Conservation (phyloP, 2,329 filamentous ascomycete species). For the Dothidotthia symphoricarpi region DNA sequence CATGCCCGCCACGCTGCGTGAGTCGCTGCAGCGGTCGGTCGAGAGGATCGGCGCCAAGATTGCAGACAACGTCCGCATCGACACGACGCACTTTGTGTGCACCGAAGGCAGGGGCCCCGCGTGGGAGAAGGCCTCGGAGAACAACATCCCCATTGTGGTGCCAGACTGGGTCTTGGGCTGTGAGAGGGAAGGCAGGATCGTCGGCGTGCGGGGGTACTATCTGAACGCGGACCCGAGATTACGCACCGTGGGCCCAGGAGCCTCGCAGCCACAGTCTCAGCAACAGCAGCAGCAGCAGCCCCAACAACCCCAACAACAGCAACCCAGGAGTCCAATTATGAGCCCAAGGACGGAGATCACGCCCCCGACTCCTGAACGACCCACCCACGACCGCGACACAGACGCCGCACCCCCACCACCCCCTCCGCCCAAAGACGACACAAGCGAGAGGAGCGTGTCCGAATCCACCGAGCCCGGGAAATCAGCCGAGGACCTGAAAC, state of each 20-base stretch:
- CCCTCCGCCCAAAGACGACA: constrained; percentile 36
- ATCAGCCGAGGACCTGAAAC: constrained; percentile 35
- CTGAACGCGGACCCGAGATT: constrained; percentile 76
- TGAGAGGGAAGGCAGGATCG: constrained; percentile 85
- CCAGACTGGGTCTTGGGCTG: constrained; percentile 99
- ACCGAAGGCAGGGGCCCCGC: constrained; percentile 84
- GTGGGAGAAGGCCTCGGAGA: constrained; percentile 97
- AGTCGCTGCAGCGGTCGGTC: constrained; percentile 71
- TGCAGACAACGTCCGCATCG: constrained; percentile 85
- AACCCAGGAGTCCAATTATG: constrained; percentile 33
- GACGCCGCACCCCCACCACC: constrained; percentile 32
- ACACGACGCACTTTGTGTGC: constrained; percentile 97
- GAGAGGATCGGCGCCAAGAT: constrained; percentile 90
- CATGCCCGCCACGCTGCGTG: constrained; percentile 69
- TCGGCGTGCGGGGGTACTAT: constrained; percentile 94
- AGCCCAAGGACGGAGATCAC: constrained; percentile 52
- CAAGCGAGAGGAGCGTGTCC: constrained; percentile 21
- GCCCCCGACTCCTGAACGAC: constrained; percentile 50
- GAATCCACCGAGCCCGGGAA: constrained; percentile 33
- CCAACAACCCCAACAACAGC: constrained; percentile 9
- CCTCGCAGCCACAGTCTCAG: constrained; percentile 24
- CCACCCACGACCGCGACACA: constrained; percentile 23
- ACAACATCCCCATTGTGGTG: constrained; percentile 94
- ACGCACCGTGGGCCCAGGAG: constrained; percentile 51
- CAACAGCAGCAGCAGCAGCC: constrained; percentile 21